Evolutionary conservation across 768 basidiomycete species (phyloP).

Genomic region (Lentinula aciculospora): DNA sequence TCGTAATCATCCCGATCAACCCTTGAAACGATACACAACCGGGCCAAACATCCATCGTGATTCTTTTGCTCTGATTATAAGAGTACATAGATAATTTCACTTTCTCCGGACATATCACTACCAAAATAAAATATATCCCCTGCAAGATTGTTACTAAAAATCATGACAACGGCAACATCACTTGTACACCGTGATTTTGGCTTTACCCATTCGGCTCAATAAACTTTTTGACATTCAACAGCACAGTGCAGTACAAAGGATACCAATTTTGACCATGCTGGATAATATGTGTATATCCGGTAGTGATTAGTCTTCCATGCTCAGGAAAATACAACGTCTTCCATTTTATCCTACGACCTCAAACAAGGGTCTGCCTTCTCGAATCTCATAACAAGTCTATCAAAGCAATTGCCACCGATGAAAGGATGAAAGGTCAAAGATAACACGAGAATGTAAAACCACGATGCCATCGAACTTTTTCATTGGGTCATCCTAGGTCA

Average conservation of each 20-base stretch:
- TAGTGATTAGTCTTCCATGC: no score
- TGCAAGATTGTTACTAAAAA: background rate
- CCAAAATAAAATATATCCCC: background rate
- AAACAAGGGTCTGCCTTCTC: no score
- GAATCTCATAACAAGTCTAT: background rate
- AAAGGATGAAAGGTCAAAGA: background rate
- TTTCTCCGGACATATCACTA: background rate
- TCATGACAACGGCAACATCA: background rate
- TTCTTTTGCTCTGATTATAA: background rate
- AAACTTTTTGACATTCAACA: background rate
- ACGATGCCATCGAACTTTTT: constrained; percentile 2
- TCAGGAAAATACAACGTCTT: no score
- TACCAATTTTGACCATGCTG: no score
- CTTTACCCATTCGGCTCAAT: background rate
- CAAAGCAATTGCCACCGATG: background rate
- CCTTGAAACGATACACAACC: background rate
- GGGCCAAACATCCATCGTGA: background rate
- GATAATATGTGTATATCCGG: no score
- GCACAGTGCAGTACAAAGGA: no score
- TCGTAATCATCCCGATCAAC: constrained; percentile 10
- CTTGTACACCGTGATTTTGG: background rate
- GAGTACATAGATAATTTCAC: background rate
- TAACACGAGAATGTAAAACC: background rate
- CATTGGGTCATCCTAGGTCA: constrained; percentile 4
- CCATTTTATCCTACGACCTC: no score